A percentile compares a stretch with the other conserved stretches of the same genome.
Evolutionary conservation across 768 basidiomycete species (phyloP).

Genomic region (Ephemerocybe angulata): DNA sequence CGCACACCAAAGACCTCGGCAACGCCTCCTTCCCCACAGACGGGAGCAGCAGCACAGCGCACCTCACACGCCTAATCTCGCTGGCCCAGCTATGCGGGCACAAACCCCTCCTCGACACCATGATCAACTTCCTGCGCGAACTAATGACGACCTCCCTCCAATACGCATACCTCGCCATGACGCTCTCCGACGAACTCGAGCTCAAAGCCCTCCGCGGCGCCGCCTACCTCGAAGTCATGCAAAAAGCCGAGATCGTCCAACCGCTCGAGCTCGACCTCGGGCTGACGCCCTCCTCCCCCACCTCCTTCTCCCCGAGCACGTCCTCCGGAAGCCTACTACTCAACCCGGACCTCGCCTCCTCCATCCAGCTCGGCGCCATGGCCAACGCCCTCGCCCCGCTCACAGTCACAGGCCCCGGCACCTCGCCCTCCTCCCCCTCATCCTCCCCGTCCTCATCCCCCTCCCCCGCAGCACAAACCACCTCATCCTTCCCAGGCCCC

Average conservation of each 20-base stretch:
- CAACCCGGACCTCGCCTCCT: neutral
- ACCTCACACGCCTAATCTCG: conserved; percentile 57
- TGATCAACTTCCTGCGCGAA: conserved; percentile 55
- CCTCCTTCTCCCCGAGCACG: conserved; percentile 7
- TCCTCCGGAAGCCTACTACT: no score
- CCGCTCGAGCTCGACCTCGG: conserved; percentile 29
- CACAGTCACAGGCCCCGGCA: neutral
- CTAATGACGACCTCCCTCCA: conserved; percentile 60
- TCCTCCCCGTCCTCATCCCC: neutral
- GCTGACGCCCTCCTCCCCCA: conserved; percentile 15
- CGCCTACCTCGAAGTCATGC: conserved; percentile 74
- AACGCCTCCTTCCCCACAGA: conserved; percentile 9
- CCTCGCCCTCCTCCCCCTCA: neutral
- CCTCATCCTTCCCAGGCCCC: neutral
- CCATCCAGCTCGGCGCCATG: neutral
- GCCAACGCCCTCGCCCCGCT: conserved; percentile 10
- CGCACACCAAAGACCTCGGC: conserved; percentile 11
- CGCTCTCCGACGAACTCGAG: conserved; percentile 66
- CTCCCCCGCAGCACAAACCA: neutral
- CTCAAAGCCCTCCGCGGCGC: conserved; percentile 56
- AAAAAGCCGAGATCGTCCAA: conserved; percentile 47
- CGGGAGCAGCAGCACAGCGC: conserved; percentile 35
- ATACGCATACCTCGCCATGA: conserved; percentile 72
- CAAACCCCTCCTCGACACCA: conserved; percentile 53
- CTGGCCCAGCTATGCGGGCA: conserved; percentile 69